Conservation (phyloP, 148 eudicot species). For the Euryodendron excelsum region DNA sequence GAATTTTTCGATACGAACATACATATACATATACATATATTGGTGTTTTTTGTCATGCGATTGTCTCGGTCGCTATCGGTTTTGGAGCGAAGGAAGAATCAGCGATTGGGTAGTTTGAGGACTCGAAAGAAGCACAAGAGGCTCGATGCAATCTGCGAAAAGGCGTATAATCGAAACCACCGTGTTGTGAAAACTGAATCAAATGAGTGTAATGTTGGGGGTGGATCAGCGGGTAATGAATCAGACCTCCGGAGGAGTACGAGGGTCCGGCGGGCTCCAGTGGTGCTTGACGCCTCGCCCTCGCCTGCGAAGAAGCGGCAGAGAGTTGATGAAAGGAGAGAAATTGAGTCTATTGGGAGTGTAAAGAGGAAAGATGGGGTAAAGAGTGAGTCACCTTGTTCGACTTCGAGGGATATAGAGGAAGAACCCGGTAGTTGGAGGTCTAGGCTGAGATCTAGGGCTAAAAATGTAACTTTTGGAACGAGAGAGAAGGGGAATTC, state of each 20-base stretch:
- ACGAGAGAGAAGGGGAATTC: conserved; percentile 27
- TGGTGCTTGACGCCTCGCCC: conserved; percentile 79
- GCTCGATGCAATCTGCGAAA: conserved; percentile 78
- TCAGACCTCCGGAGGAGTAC: conserved; percentile 68
- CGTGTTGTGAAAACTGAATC: conserved; percentile 31
- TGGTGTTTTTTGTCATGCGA: conserved; percentile 56
- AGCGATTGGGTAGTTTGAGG: conserved; percentile 42
- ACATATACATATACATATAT: not conserved
- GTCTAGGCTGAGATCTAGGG: conserved; percentile 64
- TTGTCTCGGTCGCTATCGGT: conserved; percentile 43
- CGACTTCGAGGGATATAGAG: conserved; percentile 40
- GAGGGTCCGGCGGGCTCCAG: conserved; percentile 67
- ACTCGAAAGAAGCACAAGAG: conserved; percentile 75
- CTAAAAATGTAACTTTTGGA: conserved; percentile 19
- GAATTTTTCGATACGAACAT: not conserved
- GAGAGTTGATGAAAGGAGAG: conserved; percentile 33
- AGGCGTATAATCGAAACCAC: conserved; percentile 49
- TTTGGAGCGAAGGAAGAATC: conserved; percentile 36
- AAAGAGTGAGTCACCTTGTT: conserved; percentile 29
- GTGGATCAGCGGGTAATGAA: conserved; percentile 33
- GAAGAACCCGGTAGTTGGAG: conserved; percentile 52
- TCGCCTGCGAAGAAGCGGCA: conserved; percentile 58
- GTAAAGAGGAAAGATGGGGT: conserved; percentile 30
- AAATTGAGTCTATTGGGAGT: conserved; percentile 29
- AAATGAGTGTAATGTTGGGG: conserved; percentile 32